These are phyloP conservation scores for Termitomyces sp. DNA, from an alignment of 768 basidiomycete species.

Conservation along the genomic window DNA sequence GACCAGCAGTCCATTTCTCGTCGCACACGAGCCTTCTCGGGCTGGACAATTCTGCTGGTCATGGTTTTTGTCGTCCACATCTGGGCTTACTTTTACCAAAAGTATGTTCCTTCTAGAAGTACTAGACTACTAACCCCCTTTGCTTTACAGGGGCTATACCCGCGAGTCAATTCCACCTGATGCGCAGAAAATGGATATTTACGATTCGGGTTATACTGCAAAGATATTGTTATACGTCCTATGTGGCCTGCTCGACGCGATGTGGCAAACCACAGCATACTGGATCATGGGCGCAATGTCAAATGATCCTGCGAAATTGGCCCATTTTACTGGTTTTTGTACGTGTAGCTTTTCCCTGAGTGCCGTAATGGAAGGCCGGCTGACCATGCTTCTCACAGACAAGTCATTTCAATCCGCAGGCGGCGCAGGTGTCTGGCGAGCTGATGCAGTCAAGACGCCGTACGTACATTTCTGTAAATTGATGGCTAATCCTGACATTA, in stretches of 20 bases:
- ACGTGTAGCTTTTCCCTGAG: conserved; percentile 27
- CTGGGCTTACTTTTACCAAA: conserved; percentile 80
- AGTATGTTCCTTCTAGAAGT: conserved; percentile 31
- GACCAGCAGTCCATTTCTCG: conserved; percentile 57
- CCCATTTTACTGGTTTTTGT: conserved; percentile 83
- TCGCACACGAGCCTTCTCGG: conserved; percentile 68
- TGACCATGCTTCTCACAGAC: conserved; percentile 34
- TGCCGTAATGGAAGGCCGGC: neutral
- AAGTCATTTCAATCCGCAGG: conserved; percentile 79
- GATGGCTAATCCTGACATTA: neutral
- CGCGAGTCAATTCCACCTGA: conserved; percentile 43
- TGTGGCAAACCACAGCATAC: conserved; percentile 85
- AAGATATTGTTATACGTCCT: conserved; percentile 65
- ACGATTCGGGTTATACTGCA: conserved; percentile 50
- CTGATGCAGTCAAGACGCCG: conserved; percentile 58
- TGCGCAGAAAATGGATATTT: conserved; percentile 56
- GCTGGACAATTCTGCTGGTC: conserved; percentile 59
- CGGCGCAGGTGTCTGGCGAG: conserved; percentile 70
- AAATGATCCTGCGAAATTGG: conserved; percentile 77
- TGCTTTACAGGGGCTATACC: conserved; percentile 50
- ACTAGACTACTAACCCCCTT: neutral
- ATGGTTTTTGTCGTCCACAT: conserved; percentile 70
- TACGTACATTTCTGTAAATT: neutral
- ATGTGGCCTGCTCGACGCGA: conserved; percentile 74
- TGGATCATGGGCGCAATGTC: conserved; percentile 88